Evolutionary conservation across 768 basidiomycete species (phyloP).

Genomic region (Chalciporus sphaerocephalus): DNA sequence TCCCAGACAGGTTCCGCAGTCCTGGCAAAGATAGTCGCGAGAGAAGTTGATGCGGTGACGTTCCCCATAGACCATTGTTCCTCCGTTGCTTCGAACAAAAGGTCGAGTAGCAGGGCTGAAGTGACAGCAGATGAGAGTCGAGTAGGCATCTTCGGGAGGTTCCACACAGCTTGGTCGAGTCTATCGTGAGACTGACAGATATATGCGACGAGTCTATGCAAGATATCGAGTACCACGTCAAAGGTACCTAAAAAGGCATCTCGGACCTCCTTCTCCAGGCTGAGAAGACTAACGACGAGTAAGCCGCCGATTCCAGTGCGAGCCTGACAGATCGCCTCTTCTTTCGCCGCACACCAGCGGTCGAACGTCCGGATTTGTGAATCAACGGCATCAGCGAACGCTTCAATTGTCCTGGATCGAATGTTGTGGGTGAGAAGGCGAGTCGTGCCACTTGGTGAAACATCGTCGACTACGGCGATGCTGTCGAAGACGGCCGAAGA

Average conservation of each 20-base stretch:
- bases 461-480: slow-evolving; percentile 14
- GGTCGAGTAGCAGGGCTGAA: slow-evolving; percentile 58
- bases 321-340: slow-evolving; percentile 64
- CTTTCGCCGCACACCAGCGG: slow-evolving; percentile 64
- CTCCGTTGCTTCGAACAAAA: slow-evolving; percentile 53
- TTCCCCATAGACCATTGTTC: slow-evolving; percentile 59
- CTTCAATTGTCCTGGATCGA: slow-evolving; percentile 64
- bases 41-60: slow-evolving; percentile 44
- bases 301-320: slow-evolving; percentile 42
- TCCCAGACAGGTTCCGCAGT: slow-evolving; percentile 70
- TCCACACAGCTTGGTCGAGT: slow-evolving; percentile 35
- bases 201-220: slow-evolving; percentile 33
- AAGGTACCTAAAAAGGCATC: slow-evolving; percentile 59
- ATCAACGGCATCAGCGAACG: slow-evolving; percentile 74
- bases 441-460: slow-evolving; percentile 18
- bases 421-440: slow-evolving; percentile 23
- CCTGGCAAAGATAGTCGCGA: slow-evolving; percentile 59
- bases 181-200: slow-evolving; percentile 29
- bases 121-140: slow-evolving; percentile 47
- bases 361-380: slow-evolving; percentile 55
- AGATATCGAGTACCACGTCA: slow-evolving; percentile 48
- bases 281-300: slow-evolving; percentile 58
- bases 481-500: slow-evolving; percentile 44
- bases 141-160: slow-evolving; percentile 37
- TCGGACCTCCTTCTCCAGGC: slow-evolving; percentile 54